Evolutionary conservation across 306 rosid species (phyloP).

Genomic region (Luffa acutangula): DNA sequence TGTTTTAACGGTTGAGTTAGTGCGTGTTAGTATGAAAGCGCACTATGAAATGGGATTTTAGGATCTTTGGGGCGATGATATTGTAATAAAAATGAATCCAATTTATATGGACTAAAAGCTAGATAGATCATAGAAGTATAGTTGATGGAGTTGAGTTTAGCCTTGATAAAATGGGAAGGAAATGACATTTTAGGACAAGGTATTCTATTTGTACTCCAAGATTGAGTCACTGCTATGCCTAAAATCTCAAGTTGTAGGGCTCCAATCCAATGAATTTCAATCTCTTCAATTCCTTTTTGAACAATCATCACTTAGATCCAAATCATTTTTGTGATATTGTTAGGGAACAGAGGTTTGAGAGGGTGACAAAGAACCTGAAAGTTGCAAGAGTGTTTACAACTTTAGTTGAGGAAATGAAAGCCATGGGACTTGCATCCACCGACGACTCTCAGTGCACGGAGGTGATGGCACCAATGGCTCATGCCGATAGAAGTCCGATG

Average conservation of each 20-base stretch:
- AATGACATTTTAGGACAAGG: not conserved
- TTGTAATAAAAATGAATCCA: too few relatives aligned
- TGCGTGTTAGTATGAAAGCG: too few relatives aligned
- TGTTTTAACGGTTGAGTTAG: too few relatives aligned
- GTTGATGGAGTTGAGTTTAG: too few relatives aligned
- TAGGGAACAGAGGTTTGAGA: slow-evolving; percentile 88
- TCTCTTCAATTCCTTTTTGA: not conserved
- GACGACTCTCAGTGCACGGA: slow-evolving; percentile 89
- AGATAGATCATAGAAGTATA: too few relatives aligned
- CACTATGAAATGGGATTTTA: too few relatives aligned
- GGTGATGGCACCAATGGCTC: slow-evolving; percentile 98
- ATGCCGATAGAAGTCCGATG: slow-evolving; percentile 83
- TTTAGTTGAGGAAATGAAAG: slow-evolving; percentile 90
- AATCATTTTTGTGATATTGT: not conserved
- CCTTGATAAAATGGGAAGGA: too few relatives aligned
- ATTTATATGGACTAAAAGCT: too few relatives aligned
- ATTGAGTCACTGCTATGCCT: not conserved
- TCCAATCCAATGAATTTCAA: not conserved
- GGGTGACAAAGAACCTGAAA: slow-evolving; percentile 83
- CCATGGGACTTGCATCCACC: slow-evolving; percentile 64
- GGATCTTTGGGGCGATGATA: too few relatives aligned
- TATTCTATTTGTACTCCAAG: not conserved
- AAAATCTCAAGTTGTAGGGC: not conserved
- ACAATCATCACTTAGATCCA: not conserved
- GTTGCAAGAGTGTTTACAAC: slow-evolving; percentile 90